A percentile compares a stretch with the other conserved stretches of the same genome.
phyloP scores from a whole-genome alignment of 345 rosid species.

The Bruguiera parviflora region DNA sequence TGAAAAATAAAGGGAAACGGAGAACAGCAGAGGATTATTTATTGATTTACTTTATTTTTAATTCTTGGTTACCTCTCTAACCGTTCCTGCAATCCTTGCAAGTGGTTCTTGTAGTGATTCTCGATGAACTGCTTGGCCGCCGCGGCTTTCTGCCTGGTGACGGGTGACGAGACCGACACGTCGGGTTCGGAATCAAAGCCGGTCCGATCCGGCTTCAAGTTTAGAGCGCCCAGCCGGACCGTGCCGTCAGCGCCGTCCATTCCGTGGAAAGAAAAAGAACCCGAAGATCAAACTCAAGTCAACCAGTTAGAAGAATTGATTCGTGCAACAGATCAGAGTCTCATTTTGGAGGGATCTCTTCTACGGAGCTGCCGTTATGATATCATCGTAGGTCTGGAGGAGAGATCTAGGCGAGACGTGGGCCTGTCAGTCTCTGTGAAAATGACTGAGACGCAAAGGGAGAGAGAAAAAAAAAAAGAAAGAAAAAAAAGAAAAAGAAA shows the following conservation, averaged over 20 bases:
- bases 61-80: conserved; percentile 56
- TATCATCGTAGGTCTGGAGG: conserved; percentile 12
- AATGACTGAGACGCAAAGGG: conserved; percentile 12
- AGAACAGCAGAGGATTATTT: background rate
- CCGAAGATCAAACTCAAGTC: conserved; percentile 2
- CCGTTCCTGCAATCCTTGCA: conserved; percentile 94
- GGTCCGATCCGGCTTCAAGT: conserved; percentile 58
- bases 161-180: conserved; percentile 86
- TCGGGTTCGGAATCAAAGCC: conserved; percentile 55
- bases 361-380: conserved; percentile 13
- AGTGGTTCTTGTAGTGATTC: conserved; percentile 90
- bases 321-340: conserved; percentile 2
- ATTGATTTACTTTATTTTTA: background rate
- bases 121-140: conserved; percentile 98
- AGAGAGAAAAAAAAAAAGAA: background rate
- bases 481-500: background rate
- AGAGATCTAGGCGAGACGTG: conserved; percentile 28
- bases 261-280: background rate
- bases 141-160: conserved; percentile 92
- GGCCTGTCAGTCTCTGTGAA: conserved; percentile 30
- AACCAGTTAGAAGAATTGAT: background rate
- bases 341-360: conserved; percentile 15
- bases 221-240: conserved; percentile 60
- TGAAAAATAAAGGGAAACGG: background rate
- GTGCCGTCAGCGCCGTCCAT: conserved; percentile 95